These are phyloP conservation scores for Aureoboletus auriporus DNA, from an alignment of 768 basidiomycete species.

Conservation along the genomic window DNA sequence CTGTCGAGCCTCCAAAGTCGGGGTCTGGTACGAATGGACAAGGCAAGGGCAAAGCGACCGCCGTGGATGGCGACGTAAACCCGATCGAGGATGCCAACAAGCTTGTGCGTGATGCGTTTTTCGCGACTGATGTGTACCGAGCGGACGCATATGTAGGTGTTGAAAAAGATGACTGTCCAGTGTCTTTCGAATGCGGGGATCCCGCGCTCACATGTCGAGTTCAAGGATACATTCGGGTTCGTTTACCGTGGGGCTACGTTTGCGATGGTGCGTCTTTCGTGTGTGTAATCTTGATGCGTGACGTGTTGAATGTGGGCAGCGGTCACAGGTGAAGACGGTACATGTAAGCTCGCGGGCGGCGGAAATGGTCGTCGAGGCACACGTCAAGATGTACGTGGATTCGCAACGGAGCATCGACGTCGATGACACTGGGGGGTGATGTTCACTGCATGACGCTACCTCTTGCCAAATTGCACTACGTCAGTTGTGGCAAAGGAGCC, in stretches of 20 bases:
- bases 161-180: conserved; percentile 38
- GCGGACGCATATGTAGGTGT: conserved; percentile 21
- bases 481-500: not conserved
- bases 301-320: conserved; percentile 7
- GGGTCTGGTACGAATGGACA: conserved; percentile 25
- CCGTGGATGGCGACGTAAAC: conserved; percentile 23
- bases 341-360: conserved; percentile 24
- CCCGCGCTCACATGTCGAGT: conserved; percentile 34
- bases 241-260: conserved; percentile 40
- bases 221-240: conserved; percentile 37
- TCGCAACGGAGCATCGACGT: not conserved
- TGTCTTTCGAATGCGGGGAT: conserved; percentile 31
- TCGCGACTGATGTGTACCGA: not conserved
- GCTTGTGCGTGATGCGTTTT: conserved; percentile 38
- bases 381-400: conserved; percentile 34
- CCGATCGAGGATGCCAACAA: conserved; percentile 58
- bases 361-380: conserved; percentile 33
- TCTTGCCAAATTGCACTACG: too few species aligned
- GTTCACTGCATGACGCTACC: not conserved
- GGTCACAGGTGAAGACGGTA: conserved; percentile 27
- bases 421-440: conserved; percentile 10
- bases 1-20: conserved; percentile 15
- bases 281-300: too few species aligned
- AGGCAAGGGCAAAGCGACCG: conserved; percentile 34
- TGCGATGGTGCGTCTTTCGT: conserved; percentile 32